phyloP scores from a whole-genome alignment of 1,284 basidiomycete species.

The Fomes fomentarius region DNA sequence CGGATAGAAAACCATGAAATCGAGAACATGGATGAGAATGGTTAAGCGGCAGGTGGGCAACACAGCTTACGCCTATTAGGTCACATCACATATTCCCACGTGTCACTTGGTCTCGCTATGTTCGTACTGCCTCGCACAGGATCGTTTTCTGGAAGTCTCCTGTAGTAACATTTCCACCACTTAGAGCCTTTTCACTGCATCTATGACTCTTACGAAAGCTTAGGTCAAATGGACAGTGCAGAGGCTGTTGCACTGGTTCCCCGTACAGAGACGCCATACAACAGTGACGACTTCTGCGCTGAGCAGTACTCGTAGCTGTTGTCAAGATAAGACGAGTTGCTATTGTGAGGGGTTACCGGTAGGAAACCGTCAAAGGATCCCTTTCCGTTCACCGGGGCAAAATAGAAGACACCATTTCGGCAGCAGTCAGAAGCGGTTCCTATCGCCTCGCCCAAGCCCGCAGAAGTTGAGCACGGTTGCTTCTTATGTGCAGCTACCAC shows the following conservation, averaged over 20 bases:
- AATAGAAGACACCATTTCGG: neutral
- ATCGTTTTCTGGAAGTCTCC: constrained; percentile 1
- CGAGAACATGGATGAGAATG: constrained; percentile 3
- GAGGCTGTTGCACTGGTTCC: neutral
- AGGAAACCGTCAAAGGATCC: neutral
- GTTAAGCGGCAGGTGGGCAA: constrained; percentile 13
- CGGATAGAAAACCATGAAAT: neutral
- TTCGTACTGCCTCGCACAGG: constrained; percentile 18
- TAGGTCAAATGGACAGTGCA: neutral
- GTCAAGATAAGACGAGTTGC: neutral
- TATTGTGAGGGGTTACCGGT: neutral
- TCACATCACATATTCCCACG: constrained; percentile 11
- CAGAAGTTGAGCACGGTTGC: neutral
- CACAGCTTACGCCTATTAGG: constrained; percentile 14
- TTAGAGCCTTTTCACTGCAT: neutral
- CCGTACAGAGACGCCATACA: neutral
- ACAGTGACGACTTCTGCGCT: neutral
- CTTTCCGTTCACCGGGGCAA: neutral
- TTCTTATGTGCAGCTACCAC: neutral
- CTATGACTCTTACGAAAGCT: neutral
- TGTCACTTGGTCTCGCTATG: neutral
- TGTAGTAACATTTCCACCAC: neutral
- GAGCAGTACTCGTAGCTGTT: neutral
- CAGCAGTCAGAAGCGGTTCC: neutral
- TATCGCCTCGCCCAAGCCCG: neutral